Base-by-base conservation (phyloP, 768 basidiomycete genomes). In the Peribolospora kevripleyi region DNA sequence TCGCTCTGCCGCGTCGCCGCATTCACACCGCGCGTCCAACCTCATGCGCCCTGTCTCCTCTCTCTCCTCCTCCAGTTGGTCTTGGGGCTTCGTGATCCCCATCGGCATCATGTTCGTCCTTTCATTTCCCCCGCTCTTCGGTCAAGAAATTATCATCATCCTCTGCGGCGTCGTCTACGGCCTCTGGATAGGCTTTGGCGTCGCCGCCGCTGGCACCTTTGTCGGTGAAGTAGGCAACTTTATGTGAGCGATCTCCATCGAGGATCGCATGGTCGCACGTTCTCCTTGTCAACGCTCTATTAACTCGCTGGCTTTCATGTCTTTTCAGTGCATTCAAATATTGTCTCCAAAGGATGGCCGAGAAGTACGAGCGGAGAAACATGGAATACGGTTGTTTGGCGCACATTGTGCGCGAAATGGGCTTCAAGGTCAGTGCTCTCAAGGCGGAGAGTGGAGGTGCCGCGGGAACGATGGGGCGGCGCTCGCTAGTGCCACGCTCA, bases 91-190 rank as follows among this genome's bases (percentile, higher is more conserved):
- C 50, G 47, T 39, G 55, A 10, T 38, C 42, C 3, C 3, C 48
- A 40, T 46, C 51, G 46, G 36, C 48, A 55, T 48, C 57, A 39
- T 5, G 48, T 36, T 6, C 49, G 10, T 11, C 43, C 51, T 8
- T 48, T 50, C 61, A 48, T 55, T 4, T 58, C 3, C 61, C n/a
- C 50, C 83, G 75, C 75, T 91, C 13, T 88, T 88, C 62, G 88
- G 88, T 5, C 87, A 91, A 59, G 88, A 91, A 72, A 82, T 91
- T 55, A 72, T 91, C 46, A 83, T 84, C 36, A 75, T 90, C 42
- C 71, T 91, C 6, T 86, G 84, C 61, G 88, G 88, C 13, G 66
- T 91, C 42, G 83, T 91, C 3, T 93, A 85, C 84, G 86, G 84
- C 3, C 70, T 88, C 2, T 80, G 88, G 74, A 63, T 74, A 36